These are phyloP conservation scores for Phylloporus sp. DNA, from an alignment of 768 basidiomycete genomes.

Conservation along the genomic window DNA sequence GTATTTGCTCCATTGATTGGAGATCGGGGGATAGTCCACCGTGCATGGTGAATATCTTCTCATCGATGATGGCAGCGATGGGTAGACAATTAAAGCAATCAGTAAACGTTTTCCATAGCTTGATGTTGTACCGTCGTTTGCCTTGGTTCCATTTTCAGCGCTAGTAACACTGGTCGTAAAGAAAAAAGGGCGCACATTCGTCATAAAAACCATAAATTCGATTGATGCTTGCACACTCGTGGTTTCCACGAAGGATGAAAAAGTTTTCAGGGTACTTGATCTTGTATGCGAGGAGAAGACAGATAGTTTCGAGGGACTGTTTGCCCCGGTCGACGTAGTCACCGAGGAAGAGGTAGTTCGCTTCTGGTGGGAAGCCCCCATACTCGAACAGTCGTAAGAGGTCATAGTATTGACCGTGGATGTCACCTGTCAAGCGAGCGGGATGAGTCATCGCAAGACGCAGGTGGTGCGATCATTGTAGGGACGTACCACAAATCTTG, in stretches of 20 bases:
- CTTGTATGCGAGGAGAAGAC: conserved; percentile 98
- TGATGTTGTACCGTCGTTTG: conserved; percentile 99
- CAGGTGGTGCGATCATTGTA: not conserved
- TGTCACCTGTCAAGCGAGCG: conserved; percentile 68
- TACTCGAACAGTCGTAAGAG: conserved; percentile 97
- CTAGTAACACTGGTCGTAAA: not conserved
- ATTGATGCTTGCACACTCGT: conserved; percentile 99
- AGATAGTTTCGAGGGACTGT: conserved; percentile 99
- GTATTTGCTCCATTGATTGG: conserved; percentile 99
- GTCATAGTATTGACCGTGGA: conserved; percentile 99
- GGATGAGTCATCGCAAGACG: conserved; percentile 22
- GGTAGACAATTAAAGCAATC: conserved; percentile 99
- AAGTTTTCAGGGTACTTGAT: conserved; percentile 99
- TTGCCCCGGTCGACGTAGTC: conserved; percentile 99
- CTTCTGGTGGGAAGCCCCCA: conserved; percentile 99
- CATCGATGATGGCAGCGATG: conserved; percentile 99
- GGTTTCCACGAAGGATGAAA: conserved; percentile 98
- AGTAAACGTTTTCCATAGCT: conserved; percentile 99
- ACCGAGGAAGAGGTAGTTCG: conserved; percentile 99
- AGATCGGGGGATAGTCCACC: conserved; percentile 96
- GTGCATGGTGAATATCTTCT: conserved; percentile 99
- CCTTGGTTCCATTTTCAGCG: conserved; percentile 46
- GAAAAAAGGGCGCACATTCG: conserved; percentile 67
- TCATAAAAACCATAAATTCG: conserved; percentile 99
- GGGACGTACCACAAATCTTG: conserved; percentile 92